phyloP scores from a whole-genome alignment of 331 rosid species.

The Quercus lobata region DNA sequence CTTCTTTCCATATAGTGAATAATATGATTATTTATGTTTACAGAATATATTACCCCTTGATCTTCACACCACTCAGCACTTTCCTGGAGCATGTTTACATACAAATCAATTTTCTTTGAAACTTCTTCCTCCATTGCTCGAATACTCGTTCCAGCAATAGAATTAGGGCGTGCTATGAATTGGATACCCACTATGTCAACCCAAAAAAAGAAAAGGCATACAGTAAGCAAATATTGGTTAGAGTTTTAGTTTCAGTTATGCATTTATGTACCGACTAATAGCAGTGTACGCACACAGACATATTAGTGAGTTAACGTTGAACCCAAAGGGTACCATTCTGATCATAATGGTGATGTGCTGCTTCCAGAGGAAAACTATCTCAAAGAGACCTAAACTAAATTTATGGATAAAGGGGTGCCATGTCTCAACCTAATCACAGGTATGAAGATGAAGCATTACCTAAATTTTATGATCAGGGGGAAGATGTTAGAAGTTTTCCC shows the following conservation, averaged over 20 bases:
- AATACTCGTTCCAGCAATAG: slow-evolving; percentile 45
- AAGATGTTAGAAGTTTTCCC: too few species aligned
- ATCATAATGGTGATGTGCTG: too few species aligned
- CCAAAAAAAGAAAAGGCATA: not conserved
- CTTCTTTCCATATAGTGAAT: not conserved
- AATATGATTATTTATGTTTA: not conserved
- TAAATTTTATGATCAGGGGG: too few species aligned
- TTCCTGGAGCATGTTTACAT: slow-evolving; percentile 51
- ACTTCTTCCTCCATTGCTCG: slow-evolving; percentile 78
- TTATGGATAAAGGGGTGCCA: too few species aligned
- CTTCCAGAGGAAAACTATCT: too few species aligned
- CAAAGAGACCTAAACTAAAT: too few species aligned
- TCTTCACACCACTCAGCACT: slow-evolving; percentile 43
- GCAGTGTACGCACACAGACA: not conserved
- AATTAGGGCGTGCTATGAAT: slow-evolving; percentile 51
- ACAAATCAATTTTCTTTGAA: slow-evolving; percentile 59
- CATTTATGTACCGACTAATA: not conserved
- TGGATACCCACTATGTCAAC: slow-evolving; percentile 70
- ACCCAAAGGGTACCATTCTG: too few species aligned
- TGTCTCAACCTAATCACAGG: too few species aligned
- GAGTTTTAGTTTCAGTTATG: not conserved
- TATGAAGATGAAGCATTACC: too few species aligned
- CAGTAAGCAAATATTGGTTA: not conserved
- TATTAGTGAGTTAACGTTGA: too few species aligned
- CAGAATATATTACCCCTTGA: slow-evolving; percentile 48